Conservation (phyloP, 108 stramenopile genomes). For the Cyclostephanos tholiformis region DNA sequence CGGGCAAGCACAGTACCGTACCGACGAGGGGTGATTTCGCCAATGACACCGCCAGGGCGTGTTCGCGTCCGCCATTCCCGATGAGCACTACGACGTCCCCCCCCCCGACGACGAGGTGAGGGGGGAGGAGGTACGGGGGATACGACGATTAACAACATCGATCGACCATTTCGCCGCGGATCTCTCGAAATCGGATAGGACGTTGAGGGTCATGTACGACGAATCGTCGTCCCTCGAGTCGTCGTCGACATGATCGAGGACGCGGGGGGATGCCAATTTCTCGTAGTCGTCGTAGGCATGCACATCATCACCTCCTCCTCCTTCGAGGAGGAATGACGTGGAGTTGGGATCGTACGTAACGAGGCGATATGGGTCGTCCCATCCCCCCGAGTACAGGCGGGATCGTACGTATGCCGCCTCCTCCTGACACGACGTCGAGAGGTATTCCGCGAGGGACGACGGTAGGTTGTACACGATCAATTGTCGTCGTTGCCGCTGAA, state of each 20-base stretch:
- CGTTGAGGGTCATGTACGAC: constrained; percentile 47
- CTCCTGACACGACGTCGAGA: constrained; percentile 32
- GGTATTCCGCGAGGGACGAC: constrained; percentile 71
- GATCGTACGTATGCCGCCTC: constrained; percentile 77
- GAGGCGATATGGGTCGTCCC: constrained; percentile 18
- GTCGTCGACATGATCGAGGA: too few relatives aligned
- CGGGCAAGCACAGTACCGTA: constrained; percentile 77
- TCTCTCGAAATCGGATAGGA: constrained; percentile 57
- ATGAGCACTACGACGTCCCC: constrained; percentile 81
- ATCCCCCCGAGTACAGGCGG: not conserved
- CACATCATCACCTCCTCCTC: not conserved
- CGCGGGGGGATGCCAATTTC: not conserved
- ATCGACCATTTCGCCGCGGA: constrained; percentile 49
- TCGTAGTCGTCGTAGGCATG: not conserved
- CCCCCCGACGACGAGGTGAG: constrained; percentile 19
- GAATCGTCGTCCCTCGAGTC: constrained; percentile 21
- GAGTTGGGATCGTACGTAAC: constrained; percentile 59
- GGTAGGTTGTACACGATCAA: constrained; percentile 76
- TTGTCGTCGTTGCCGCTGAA: constrained; percentile 9
- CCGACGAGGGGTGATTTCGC: constrained; percentile 78
- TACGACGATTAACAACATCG: constrained; percentile 28
- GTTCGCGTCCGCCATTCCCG: constrained; percentile 87
- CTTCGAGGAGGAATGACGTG: constrained; percentile 48
- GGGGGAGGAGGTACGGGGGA: constrained; percentile 54
- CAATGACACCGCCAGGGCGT: constrained; percentile 83